A percentile compares a stretch with the other conserved stretches of the same genome.
These are phyloP conservation scores for Pezizomycotina sp. DNA, from an alignment of 2,329 filamentous ascomycete genomes.

Conservation along the genomic window DNA sequence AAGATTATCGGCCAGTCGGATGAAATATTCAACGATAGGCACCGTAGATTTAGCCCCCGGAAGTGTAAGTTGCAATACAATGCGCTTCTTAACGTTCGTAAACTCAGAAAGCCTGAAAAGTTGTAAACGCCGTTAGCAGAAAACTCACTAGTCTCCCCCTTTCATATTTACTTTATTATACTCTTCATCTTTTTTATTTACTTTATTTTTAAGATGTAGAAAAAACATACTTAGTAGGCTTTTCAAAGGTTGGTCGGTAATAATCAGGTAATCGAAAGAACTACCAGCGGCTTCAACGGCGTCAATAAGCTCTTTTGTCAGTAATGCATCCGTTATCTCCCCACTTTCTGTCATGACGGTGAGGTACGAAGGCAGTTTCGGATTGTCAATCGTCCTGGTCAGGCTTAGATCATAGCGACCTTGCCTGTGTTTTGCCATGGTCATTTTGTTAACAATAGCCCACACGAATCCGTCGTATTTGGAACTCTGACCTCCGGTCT, in stretches of 20 bases:
- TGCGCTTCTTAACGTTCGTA: conserved; percentile 13
- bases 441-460: conserved; percentile 85
- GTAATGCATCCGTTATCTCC: conserved; percentile 73
- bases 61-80: conserved; percentile 14
- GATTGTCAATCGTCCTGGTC: conserved; percentile 79
- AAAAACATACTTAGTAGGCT: conserved; percentile 57
- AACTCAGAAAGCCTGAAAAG: conserved; percentile 14
- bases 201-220: neutral
- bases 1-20: conserved; percentile 70
- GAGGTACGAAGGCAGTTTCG: conserved; percentile 75
- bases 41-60: conserved; percentile 35
- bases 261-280: conserved; percentile 73
- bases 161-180: too few species aligned
- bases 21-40: conserved; percentile 63
- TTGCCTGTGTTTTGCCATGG: conserved; percentile 76
- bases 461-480: conserved; percentile 82
- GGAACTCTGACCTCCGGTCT: conserved; percentile 44
- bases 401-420: conserved; percentile 90
- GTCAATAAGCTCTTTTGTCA: conserved; percentile 66
- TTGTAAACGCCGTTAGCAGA: conserved; percentile 42
- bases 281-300: conserved; percentile 51
- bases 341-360: conserved; percentile 95
- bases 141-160: too few species aligned
- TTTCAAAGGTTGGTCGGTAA: conserved; percentile 81
- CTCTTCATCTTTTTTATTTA: too few species aligned